Conservation (phyloP, 106 monocot genomes). For the Dioscorea zingiberensis region DNA sequence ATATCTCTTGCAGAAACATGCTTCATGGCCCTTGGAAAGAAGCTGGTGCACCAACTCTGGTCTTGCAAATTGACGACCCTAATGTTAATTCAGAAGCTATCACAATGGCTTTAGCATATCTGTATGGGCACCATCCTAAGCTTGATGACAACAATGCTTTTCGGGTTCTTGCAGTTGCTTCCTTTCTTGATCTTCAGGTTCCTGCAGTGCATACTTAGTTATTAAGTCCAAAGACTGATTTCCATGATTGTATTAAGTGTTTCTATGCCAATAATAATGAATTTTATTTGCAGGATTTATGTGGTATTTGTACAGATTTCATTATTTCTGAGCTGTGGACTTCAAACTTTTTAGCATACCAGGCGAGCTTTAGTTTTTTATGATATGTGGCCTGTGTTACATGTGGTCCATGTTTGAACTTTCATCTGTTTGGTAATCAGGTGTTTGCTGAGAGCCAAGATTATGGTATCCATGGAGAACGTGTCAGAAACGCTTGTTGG, state of each 20-base stretch:
- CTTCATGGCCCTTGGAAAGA: constrained; percentile 99
- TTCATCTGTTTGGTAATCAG: constrained; percentile 24
- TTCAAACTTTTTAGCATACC: constrained; percentile 89
- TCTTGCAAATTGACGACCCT: constrained; percentile 76
- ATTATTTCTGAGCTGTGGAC: constrained; percentile 92
- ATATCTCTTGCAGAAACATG: constrained; percentile 63
- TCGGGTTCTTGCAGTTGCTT: constrained; percentile 89
- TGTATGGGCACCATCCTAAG: constrained; percentile 93
- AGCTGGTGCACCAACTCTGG: constrained; percentile 66
- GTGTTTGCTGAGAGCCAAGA: constrained; percentile 98
- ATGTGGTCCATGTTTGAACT: not conserved
- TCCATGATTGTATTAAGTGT: not conserved
- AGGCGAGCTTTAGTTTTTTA: constrained; percentile 30
- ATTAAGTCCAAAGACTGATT: not conserved
- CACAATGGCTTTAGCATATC: constrained; percentile 65
- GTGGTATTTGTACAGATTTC: constrained; percentile 92
- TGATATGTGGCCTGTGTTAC: not conserved
- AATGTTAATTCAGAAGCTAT: constrained; percentile 92
- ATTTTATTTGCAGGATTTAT: constrained; percentile 73
- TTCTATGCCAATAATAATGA: too few species aligned
- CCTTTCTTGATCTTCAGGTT: constrained; percentile 99
- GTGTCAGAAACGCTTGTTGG: constrained; percentile 98
- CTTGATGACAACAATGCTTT: constrained; percentile 90
- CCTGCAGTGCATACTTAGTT: not conserved
- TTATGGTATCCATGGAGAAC: constrained; percentile 96